Evolutionary conservation across 2,329 filamentous ascomycete genomes (phyloP).

Genomic region (Chaetothyriales sp.): DNA sequence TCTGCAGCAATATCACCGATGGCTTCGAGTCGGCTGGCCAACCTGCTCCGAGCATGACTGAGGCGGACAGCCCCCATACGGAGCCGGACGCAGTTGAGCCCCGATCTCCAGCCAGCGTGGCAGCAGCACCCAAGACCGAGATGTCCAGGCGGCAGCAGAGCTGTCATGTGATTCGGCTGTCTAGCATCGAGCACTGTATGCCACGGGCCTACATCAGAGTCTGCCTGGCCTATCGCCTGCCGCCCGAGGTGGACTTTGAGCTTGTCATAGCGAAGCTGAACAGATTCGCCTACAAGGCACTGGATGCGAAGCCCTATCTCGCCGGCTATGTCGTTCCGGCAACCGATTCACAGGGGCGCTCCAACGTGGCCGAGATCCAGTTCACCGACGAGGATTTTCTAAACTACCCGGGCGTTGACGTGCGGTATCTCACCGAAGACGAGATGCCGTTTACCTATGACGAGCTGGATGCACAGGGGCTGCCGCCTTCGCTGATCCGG

Average conservation of each 20-base stretch:
- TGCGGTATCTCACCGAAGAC: constrained; percentile 8
- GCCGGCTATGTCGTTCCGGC: constrained; percentile 14
- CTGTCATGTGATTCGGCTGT: constrained; percentile 13
- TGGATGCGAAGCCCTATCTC: constrained; percentile 17
- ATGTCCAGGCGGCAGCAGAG: neutral
- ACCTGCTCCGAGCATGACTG: neutral
- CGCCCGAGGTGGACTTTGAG: constrained; percentile 3
- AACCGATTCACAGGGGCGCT: constrained; percentile 3
- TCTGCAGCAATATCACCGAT: neutral
- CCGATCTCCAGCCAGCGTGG: neutral
- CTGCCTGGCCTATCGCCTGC: constrained; percentile 14
- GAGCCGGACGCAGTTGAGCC: neutral
- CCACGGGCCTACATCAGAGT: constrained; percentile 17
- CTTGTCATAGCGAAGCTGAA: constrained; percentile 6
- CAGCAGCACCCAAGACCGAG: neutral
- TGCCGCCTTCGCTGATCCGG: constrained; percentile 14
- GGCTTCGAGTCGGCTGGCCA: neutral
- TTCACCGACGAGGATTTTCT: constrained; percentile 14
- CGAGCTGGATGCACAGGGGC: constrained; percentile 8
- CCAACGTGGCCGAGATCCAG: constrained; percentile 12
- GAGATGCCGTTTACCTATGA: constrained; percentile 14
- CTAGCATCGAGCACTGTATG: constrained; percentile 17
- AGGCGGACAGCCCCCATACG: neutral
- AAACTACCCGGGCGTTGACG: constrained; percentile 9
- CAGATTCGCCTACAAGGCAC: constrained; percentile 8